Conservation (phyloP, 2,329 filamentous ascomycete species). For the Claviceps pusilla region DNA sequence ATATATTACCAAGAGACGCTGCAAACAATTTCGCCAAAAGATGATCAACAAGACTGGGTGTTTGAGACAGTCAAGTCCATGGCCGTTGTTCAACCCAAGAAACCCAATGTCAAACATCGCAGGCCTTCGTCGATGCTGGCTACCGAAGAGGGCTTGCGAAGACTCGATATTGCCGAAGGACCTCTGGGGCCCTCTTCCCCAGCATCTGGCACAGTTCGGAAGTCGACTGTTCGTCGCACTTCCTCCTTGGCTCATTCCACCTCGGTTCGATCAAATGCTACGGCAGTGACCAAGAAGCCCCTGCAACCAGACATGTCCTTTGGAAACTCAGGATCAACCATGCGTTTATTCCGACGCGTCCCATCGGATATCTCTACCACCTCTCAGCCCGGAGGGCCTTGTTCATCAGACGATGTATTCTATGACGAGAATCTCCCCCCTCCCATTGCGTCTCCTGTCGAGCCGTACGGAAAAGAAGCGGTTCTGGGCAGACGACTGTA, state of each 20-base stretch:
- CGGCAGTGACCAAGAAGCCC: constrained; percentile 51
- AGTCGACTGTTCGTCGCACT: constrained; percentile 38
- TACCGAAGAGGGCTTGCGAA: constrained; percentile 45
- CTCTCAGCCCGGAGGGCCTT: constrained; percentile 21
- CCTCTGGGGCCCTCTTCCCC: constrained; percentile 43
- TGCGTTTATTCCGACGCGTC: constrained; percentile 79
- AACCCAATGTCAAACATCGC: constrained; percentile 33
- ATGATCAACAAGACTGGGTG: constrained; percentile 76
- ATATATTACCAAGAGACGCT: constrained; percentile 92
- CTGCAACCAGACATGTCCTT: constrained; percentile 83
- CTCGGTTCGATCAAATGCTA: constrained; percentile 19
- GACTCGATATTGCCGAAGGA: constrained; percentile 45
- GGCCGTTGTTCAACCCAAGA: constrained; percentile 30
- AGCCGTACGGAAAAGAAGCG: constrained; percentile 62
- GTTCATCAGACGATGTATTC: constrained; percentile 26
- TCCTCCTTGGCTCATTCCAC: constrained; percentile 26
- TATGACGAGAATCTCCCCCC: constrained; percentile 52
- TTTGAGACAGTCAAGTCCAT: constrained; percentile 85
- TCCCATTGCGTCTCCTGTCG: constrained; percentile 27
- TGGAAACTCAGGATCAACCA: constrained; percentile 83
- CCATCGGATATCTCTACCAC: constrained; percentile 49
- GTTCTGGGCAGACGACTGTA: constrained; percentile 69
- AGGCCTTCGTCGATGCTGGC: constrained; percentile 42
- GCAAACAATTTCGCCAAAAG: constrained; percentile 49
- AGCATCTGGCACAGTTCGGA: constrained; percentile 39